A percentile compares a stretch with the other conserved stretches of the same genome.
Conservation (phyloP, 1,284 basidiomycete genomes). For the Rhodotorula sp. region DNA sequence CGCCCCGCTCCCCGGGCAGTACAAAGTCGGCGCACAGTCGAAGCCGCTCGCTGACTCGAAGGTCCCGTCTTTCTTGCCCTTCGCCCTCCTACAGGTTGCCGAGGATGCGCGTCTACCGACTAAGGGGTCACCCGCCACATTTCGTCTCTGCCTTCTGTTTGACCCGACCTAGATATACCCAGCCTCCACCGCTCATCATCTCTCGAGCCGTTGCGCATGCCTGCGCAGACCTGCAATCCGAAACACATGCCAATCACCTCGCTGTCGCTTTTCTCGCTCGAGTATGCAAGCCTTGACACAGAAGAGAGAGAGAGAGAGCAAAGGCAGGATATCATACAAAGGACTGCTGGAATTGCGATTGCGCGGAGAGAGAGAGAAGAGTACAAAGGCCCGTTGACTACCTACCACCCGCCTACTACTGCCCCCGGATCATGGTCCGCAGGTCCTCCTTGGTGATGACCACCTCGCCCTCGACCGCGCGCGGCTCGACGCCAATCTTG, state of each 20-base stretch:
- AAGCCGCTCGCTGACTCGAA: too few relatives aligned
- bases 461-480: conserved; percentile 84
- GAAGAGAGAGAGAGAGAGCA: too few relatives aligned
- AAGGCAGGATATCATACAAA: too few relatives aligned
- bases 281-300: too few relatives aligned
- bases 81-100: conserved; percentile 30
- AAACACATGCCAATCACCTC: too few relatives aligned
- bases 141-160: neutral
- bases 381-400: neutral
- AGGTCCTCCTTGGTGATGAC: conserved; percentile 38
- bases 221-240: too few relatives aligned
- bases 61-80: too few relatives aligned
- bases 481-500: conserved; percentile 72
- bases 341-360: too few relatives aligned
- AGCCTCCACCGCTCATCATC: neutral
- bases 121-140: conserved; percentile 4
- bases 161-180: neutral
- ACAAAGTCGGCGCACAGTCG: too few relatives aligned
- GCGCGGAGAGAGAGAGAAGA: neutral
- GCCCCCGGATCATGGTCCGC: conserved; percentile 40
- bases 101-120: conserved; percentile 45
- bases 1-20: too few relatives aligned
- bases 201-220: neutral
- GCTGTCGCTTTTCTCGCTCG: too few relatives aligned
- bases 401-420: neutral